Conservation (phyloP, 2,329 filamentous ascomycete genomes). For the Cladosporium sp. region DNA sequence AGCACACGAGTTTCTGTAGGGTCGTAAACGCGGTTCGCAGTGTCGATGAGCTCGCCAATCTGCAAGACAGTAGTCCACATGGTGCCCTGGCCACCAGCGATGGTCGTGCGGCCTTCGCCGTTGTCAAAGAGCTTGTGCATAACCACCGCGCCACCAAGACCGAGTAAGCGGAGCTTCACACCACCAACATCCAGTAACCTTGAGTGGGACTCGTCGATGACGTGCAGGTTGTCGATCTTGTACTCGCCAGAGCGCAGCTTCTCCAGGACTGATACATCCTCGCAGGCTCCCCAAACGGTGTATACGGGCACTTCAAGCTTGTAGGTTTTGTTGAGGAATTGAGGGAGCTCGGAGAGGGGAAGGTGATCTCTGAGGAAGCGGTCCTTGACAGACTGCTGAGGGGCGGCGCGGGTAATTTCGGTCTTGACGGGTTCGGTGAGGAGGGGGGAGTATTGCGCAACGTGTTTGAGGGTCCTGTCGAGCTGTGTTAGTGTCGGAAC, state of each 20-base stretch:
- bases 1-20: conserved; percentile 96
- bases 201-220: conserved; percentile 96
- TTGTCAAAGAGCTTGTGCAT: conserved; percentile 99
- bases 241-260: conserved; percentile 98
- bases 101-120: conserved; percentile 94
- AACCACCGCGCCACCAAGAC: conserved; percentile 91
- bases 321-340: conserved; percentile 81
- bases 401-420: conserved; percentile 57
- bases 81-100: conserved; percentile 94
- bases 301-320: conserved; percentile 96
- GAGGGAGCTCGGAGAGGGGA: conserved; percentile 85
- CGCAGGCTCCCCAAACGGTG: conserved; percentile 98
- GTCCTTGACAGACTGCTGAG: conserved; percentile 69
- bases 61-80: conserved; percentile 99
- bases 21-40: conserved; percentile 96
- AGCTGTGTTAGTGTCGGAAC: conserved; percentile 16
- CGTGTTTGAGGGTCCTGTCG: conserved; percentile 87
- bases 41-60: conserved; percentile 97
- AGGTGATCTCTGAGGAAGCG: conserved; percentile 78
- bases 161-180: conserved; percentile 90
- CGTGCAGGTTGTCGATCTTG: conserved; percentile 94
- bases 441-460: conserved; percentile 95
- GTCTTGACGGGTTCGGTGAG: conserved; percentile 72
- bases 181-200: conserved; percentile 92
- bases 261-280: conserved; percentile 95